phyloP scores from a whole-genome alignment of 2,329 filamentous ascomycete species.

The Alternaria gansuensis region DNA sequence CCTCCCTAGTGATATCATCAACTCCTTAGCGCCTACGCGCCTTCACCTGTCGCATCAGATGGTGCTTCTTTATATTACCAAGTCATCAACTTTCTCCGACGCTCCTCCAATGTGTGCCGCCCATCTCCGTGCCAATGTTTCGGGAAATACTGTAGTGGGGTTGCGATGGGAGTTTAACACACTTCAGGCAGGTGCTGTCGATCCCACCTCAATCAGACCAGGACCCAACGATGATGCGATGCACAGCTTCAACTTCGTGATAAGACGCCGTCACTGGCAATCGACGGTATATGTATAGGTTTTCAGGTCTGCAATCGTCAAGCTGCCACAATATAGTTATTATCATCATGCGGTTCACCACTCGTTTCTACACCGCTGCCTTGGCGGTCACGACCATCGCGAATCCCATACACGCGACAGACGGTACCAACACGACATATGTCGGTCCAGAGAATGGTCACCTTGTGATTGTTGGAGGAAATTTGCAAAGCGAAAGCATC shows the following conservation, averaged over 20 bases:
- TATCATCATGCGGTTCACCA: constrained; percentile 21
- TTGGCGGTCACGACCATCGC: constrained; percentile 20
- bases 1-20: constrained; percentile 1
- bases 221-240: constrained; percentile 19
- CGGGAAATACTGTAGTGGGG: constrained; percentile 1
- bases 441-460: constrained; percentile 37
- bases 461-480: constrained; percentile 39
- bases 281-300: neutral
- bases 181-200: constrained; percentile 19
- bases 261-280: neutral
- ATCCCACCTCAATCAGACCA: constrained; percentile 12
- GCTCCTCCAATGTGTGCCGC: neutral
- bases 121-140: constrained; percentile 1
- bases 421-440: constrained; percentile 25
- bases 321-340: neutral
- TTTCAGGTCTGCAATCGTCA: too few species aligned
- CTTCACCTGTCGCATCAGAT: neutral
- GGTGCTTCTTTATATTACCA: neutral
- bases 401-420: constrained; percentile 11
- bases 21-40: neutral
- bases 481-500: constrained; percentile 35
- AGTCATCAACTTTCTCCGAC: neutral
- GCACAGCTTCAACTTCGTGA: constrained; percentile 11
- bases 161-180: neutral
- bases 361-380: constrained; percentile 14